Conservation (phyloP, 2,329 filamentous ascomycete genomes). For the Hypoxylon sp. region DNA sequence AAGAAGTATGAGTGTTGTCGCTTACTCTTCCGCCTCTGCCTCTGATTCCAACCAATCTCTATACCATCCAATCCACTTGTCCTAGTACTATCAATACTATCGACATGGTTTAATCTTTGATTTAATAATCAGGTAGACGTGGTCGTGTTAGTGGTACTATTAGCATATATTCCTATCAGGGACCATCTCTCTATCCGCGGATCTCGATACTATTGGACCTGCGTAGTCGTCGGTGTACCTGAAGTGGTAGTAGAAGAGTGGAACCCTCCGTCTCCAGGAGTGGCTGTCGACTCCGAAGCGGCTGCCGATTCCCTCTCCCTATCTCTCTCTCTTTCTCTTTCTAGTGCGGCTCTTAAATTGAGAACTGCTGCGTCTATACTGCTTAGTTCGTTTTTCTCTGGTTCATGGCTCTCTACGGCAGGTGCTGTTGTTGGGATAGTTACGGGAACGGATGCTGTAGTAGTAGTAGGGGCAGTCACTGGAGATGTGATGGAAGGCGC, state of each 20-base stretch:
- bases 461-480: conserved; percentile 17
- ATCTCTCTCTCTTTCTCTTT: conserved; percentile 38
- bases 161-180: not conserved
- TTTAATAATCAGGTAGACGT: too few relatives aligned
- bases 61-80: not conserved
- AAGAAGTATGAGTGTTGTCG: not conserved
- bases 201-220: conserved; percentile 40
- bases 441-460: conserved; percentile 11
- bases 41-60: not conserved
- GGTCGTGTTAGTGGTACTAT: not conserved
- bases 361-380: conserved; percentile 52
- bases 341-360: conserved; percentile 49
- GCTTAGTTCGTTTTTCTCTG: conserved; percentile 47
- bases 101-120: not conserved
- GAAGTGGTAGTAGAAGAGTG: conserved; percentile 18
- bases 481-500: conserved; percentile 17
- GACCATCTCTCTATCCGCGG: not conserved
- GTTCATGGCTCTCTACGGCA: conserved; percentile 21
- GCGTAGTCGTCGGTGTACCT: conserved; percentile 29
- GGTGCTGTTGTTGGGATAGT: conserved; percentile 14
- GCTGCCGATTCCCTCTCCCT: conserved; percentile 43
- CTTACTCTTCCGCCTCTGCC: not conserved
- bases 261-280: conserved; percentile 26
- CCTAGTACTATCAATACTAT: not conserved
- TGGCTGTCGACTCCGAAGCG: conserved; percentile 16